Evolutionary conservation across 768 basidiomycete genomes (phyloP), one percentile per base, ranked within the genome.

Genomic region (Mycena kentingensis): DNA sequence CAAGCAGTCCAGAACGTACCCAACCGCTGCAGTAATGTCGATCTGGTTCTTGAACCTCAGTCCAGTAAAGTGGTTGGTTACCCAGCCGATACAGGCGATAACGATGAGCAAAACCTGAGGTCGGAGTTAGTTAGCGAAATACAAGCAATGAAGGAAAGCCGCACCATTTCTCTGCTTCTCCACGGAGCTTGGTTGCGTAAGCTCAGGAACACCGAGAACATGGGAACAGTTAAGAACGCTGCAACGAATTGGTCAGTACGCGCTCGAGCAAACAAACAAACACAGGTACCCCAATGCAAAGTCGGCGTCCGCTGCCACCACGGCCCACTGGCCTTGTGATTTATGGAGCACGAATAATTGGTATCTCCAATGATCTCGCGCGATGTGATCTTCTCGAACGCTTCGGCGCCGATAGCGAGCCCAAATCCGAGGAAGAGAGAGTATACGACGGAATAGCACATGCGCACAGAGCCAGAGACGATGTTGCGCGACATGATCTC

Each of bases 401-500:
- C 64, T 54, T 88, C 77, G 0, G 83, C 84, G 3, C 92, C 90
- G 39, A 93, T 89, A 0, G 89, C 82, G 10, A 93, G 81, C 4
- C 93, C 92, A 64, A 94, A 90, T 0, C 87, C 86, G 7, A 88
- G 74, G 66, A 85, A 86, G 16, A 86, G 73, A n/a, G 87, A 84
- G 63, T 93, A 94, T 51, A 88, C 78, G 46, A 89, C 75, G 22
- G 88, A 80, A 62, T 88, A 93, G 59, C 88, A 88, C 15, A 93
- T 75, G 32, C 90, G 79, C 27, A 93, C 90, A 11, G 89, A 85
- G n/a, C 93, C 90, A 0, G 89, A 77, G 26, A 92, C 83, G 61
- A 95, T 85, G 55, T 88, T 89, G 16, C 90, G 80, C 3, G 89
- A 87, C 52, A 89, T 81, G 19, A 93, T 70, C 64, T 93, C 92